Evolutionary conservation across 768 basidiomycete species (phyloP).

Genomic region (Lyophyllum decastes): DNA sequence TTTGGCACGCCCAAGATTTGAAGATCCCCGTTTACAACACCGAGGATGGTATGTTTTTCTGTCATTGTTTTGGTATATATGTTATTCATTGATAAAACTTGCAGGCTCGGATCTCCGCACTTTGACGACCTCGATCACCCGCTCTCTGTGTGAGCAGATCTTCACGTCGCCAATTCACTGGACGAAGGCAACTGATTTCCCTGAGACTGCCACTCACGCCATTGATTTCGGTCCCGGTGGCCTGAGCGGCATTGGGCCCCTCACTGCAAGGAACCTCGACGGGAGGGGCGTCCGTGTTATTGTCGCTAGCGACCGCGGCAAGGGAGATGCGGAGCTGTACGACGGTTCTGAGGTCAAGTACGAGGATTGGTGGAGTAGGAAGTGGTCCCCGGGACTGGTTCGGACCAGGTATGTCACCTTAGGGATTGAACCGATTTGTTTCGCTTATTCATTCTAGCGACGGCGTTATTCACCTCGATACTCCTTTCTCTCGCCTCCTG

Average conservation of each 20-base stretch:
- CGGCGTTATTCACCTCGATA: constrained; percentile 90
- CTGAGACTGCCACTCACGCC: constrained; percentile 88
- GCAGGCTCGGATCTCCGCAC: constrained; percentile 84
- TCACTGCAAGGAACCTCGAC: constrained; percentile 89
- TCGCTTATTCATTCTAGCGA: constrained; percentile 54
- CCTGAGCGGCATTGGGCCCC: constrained; percentile 86
- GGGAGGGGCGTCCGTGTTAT: constrained; percentile 92
- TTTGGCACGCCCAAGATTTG: constrained; percentile 72
- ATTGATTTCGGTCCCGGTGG: constrained; percentile 98
- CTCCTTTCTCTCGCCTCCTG: constrained; percentile 92
- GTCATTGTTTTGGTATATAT: neutral
- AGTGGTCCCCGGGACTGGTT: constrained; percentile 81
- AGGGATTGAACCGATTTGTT: constrained; percentile 2
- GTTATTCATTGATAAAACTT: neutral
- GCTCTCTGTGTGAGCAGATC: constrained; percentile 90
- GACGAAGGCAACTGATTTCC: constrained; percentile 88
- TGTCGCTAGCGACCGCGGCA: constrained; percentile 87
- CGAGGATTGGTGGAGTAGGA: constrained; percentile 92
- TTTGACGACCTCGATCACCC: constrained; percentile 71
- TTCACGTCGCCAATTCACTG: constrained; percentile 93
- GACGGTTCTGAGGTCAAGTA: constrained; percentile 61
- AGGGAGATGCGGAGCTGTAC: constrained; percentile 87
- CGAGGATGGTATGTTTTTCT: constrained; percentile 71
- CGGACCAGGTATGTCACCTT: constrained; percentile 82
- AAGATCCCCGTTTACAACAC: constrained; percentile 90